Evolutionary conservation across 345 rosid species (phyloP).

Genomic region (Garcia nutans): DNA sequence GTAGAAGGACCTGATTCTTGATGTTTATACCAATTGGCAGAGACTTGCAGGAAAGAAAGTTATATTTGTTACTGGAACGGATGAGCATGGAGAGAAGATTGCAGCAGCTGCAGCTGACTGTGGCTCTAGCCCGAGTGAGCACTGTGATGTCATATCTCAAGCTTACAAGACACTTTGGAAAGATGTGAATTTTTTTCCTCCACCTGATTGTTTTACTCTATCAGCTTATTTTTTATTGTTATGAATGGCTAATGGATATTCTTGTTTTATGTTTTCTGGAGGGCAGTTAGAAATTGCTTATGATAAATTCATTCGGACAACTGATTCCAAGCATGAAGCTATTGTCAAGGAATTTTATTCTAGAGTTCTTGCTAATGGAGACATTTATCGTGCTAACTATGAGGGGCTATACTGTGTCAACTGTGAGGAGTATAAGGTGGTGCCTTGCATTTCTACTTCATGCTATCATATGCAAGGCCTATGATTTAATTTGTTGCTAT

Average conservation of each 20-base stretch:
- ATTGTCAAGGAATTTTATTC: constrained; percentile 83
- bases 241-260: constrained; percentile 4
- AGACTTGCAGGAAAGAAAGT: constrained; percentile 83
- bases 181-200: constrained; percentile 41
- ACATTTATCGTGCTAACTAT: constrained; percentile 86
- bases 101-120: constrained; percentile 67
- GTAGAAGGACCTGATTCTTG: constrained; percentile 4
- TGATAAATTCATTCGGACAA: constrained; percentile 88
- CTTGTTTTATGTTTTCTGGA: constrained; percentile 6
- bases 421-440: constrained; percentile 95
- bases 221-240: not conserved
- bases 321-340: constrained; percentile 83
- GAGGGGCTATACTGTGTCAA: constrained; percentile 93
- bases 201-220: not conserved
- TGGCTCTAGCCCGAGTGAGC: constrained; percentile 72
- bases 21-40: constrained; percentile 46
- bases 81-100: constrained; percentile 96
- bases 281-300: constrained; percentile 72
- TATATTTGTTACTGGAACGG: constrained; percentile 83
- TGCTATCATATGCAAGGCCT: not conserved
- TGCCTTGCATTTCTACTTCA: constrained; percentile 9
- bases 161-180: constrained; percentile 76
- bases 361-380: constrained; percentile 76
- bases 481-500: not conserved
- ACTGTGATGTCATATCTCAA: constrained; percentile 80